Base-by-base conservation (phyloP, 2,329 filamentous ascomycete genomes). In the Hypocrella siamensis region DNA sequence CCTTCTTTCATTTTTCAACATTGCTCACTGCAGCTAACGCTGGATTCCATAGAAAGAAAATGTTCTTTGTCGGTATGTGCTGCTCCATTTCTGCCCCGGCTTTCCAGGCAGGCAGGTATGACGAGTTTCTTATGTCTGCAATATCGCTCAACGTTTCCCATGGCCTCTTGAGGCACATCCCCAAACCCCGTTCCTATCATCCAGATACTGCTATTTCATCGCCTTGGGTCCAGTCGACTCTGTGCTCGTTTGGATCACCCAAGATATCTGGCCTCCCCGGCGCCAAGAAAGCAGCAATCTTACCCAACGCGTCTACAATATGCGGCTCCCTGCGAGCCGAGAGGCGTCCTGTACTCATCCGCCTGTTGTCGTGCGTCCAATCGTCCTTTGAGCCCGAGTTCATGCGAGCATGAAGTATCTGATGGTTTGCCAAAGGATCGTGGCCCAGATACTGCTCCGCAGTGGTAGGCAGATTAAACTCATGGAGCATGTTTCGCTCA, bases 201-300 rank as follows among this genome's bases (percentile, higher is more conserved):
- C n/a, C n/a, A n/a, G n/a, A n/a, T n/a, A n/a, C n/a, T n/a, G n/a
- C n/a, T 6, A 42, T 31, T 47, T 72, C 65, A 38, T 73, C 69
- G 41, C 59, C 64, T 45, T 75, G 69, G 19, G 65, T 65, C 70
- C 70, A 75, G 46, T 75, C 68, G 34, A 65, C 61, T 19, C 60
- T 54, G 40, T 58, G 55, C 33, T 59, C 51, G 19, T 55, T 41
- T 11, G 38, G 36, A 19, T 42, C 38, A 7, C 35, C 35, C 16
- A 31, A 8, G 12, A 38, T 31, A 2, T 31, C 28, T 8, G 19
- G 22, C 17, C 19, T 34, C 4, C 34, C 30, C n/a, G 28, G 19
- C 12, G 35, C 28, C 16, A 34, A 21, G 12, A 35, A 26, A 17
- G 33, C 16, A 18, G 22, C 31, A 5, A 35, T 29, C 15, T 27